Evolutionary conservation across 768 basidiomycete genomes (phyloP), one percentile per base, ranked within the genome.

Genomic region (Lactarius psammicola): DNA sequence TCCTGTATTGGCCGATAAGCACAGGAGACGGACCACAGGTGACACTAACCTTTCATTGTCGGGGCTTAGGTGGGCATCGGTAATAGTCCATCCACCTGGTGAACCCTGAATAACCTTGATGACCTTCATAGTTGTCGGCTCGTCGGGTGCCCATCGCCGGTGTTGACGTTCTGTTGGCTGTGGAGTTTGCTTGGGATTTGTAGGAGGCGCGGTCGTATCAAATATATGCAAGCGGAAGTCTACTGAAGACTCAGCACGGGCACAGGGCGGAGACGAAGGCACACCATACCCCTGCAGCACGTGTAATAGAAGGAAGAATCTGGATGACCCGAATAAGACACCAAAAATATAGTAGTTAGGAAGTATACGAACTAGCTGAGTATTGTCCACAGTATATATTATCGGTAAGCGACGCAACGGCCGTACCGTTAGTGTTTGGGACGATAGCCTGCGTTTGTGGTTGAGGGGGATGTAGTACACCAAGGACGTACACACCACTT

Each of bases 271-370:
- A 26, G 46, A 46, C 63, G 44, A 33, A 38, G 13, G 26, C 64
- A 62, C 17, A 33, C 7, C 73, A 60, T 64, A 89, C 90, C 90
- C 83, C 91, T 88, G 54, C 85, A 87, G 71, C 95, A 96, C 4
- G 95, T 94, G 75, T 97, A 98, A 74, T 92, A 98, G 75, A 97
- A 95, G 0, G 89, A 87, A 0, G 92, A 90, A 73, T 94, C 93
- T 91, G 56, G 60, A 30, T 15, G 23, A 53, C 36, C n/a, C 4
- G 23, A 23, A n/a, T 62, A 40, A 46, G 57, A 58, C 63, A 57
- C 54, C 66, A 59, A 56, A 42, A 17, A 36, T 15, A 34, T 30
- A 57, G 46, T 11, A 23, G 60, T 40, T 40, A 55, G 54, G 46
- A 28, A 28, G 46, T 62, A 46, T 6, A 56, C 72, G 57, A 66